Conservation (phyloP, 208 protist genomes). For the Herpetomonas tarakana region DNA sequence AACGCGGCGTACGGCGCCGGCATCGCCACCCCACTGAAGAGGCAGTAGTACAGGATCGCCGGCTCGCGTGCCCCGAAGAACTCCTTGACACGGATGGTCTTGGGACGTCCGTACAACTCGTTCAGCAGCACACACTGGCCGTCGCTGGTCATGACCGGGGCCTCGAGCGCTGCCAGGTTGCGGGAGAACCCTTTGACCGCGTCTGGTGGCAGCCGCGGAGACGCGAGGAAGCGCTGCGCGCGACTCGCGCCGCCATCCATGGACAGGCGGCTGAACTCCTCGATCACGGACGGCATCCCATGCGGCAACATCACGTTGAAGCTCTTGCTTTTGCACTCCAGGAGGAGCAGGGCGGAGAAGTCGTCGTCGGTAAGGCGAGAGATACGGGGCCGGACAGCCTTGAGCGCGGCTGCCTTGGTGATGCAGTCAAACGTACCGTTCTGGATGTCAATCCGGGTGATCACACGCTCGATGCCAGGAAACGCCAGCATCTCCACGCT, state of each 20-base stretch:
- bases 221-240: neutral
- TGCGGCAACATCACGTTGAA: slow-evolving; percentile 28
- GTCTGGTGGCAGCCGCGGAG: slow-evolving; percentile 5
- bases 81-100: slow-evolving; percentile 14
- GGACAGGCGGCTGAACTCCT: slow-evolving; percentile 27
- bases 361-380: slow-evolving; percentile 32
- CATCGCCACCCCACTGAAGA: slow-evolving; percentile 59
- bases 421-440: slow-evolving; percentile 69
- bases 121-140: slow-evolving; percentile 27
- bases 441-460: slow-evolving; percentile 71
- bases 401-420: slow-evolving; percentile 45
- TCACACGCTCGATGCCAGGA: slow-evolving; percentile 77
- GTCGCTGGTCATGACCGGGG: slow-evolving; percentile 40
- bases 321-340: slow-evolving; percentile 26
- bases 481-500: slow-evolving; percentile 83
- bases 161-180: slow-evolving; percentile 51
- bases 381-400: slow-evolving; percentile 23
- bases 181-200: slow-evolving; percentile 18
- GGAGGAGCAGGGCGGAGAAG: slow-evolving; percentile 32
- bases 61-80: slow-evolving; percentile 65
- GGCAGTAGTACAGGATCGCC: slow-evolving; percentile 57
- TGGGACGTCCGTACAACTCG: slow-evolving; percentile 31
- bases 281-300: slow-evolving; percentile 17
- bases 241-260: slow-evolving; percentile 5
- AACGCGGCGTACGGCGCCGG: slow-evolving; percentile 62